Evolutionary conservation across 2,329 filamentous ascomycete species (phyloP), one percentile per base, ranked within the genome.

Genomic region (Sarocladium strictum): DNA sequence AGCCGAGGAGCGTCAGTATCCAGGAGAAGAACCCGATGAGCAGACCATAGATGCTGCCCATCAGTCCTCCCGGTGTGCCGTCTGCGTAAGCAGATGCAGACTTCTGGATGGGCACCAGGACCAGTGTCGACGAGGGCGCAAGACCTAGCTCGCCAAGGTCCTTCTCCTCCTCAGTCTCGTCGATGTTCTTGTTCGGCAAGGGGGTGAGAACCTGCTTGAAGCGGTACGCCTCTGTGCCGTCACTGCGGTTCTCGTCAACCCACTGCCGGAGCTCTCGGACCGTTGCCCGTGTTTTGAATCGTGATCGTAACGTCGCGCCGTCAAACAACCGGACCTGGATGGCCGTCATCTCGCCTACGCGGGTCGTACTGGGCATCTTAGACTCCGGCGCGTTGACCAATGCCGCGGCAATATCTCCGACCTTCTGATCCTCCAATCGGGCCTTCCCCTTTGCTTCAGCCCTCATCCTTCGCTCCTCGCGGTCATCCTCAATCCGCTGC

Each of bases 161-260:
- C 59, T 85, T 75, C 33, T 76, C 77, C 68, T 97, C 93, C 58
- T 97, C 91, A 0, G 81, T 77, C 3, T 85, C 80, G 32, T 87
- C 85, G 56, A 97, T 84, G 10, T 80, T 83, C 58, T 82, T 83
- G 66, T 86, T 94, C 1, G 90, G 89, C 19, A 84, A 72, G 0
- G 92, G 92, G 0, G 88, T 85, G 2, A 95, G 77, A 33, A 97
- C 85, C 49, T 95, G 83, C 64, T 91, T 90, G 72, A 97, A 92
- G 12, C 80, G 87, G 68, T 91, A 97, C 0, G 90, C 89, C 12
- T 76, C 67, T 27, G 77, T 74, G 19, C 78, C 79, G 41, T 81
- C 79, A 11, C 68, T 73, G 58, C 82, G 76, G 33, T 80, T 75
- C 55, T 78, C 73, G 54, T 93, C 88, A 7, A 97, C 79, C 89